Evolutionary conservation across 2,329 filamentous ascomycete species (phyloP), one percentile per base, ranked within the genome.

Genomic region (Chaetomiaceae sp.): DNA sequence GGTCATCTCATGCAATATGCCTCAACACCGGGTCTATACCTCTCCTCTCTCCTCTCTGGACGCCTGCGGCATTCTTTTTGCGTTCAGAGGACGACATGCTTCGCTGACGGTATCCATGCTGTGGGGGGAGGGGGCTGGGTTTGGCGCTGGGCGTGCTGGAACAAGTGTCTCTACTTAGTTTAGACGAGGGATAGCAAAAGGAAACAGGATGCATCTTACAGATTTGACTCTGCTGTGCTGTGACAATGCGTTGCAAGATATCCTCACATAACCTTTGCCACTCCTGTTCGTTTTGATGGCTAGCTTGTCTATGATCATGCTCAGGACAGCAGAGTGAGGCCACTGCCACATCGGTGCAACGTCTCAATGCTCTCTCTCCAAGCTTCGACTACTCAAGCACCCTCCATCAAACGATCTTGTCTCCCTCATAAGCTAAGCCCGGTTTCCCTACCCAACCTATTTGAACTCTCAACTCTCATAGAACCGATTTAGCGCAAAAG

Each of bases 181-280:
- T 52, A 52, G 47, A 51, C 42, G 37, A 44, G 46, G 43, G 45
- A 46, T 49, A 53, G 38, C 46, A 45, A 55, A 55, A 53, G 41
- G 37, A 40, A 49, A 51, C 49, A 35, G 32, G 46, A 46, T 22
- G 38, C 47, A 50, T 48, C 32, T 47, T 44, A 42, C 32, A 32
- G 11, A 38, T 15, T 26, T 17, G n/a, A 8, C 12, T 20, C 12
- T 27, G 7, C 20, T 37, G 3, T 12, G 19, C 11, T 4, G 37
- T 15, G 8, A 8, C 3, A 37, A 6, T 32, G 10, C 8, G 29
- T 7, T 17, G 17, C 20, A 17, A 27, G 8, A 17, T 10, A 8
- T 14, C 11, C 22, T 39, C 22, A 8, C 9, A 14, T n/a, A n/a
- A n/a, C n/a, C n/a, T n/a, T n/a, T n/a, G n/a, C n/a, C n/a, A n/a